These are phyloP conservation scores for Globisporangium spiculum DNA, from an alignment of 352 stramenopile genomes.

Conservation along the genomic window DNA sequence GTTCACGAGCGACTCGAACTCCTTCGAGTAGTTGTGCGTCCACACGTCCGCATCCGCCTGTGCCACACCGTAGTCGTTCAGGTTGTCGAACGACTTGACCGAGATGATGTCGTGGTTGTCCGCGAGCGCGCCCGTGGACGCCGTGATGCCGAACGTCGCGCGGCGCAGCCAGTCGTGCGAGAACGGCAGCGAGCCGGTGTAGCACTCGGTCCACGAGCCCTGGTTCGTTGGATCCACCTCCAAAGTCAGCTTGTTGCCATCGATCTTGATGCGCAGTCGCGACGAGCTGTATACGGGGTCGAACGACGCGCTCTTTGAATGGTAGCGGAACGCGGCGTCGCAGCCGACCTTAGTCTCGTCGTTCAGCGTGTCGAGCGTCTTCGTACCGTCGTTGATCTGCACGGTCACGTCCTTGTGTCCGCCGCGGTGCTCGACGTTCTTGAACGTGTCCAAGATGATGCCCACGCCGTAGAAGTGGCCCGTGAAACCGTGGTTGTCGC, in stretches of 20 bases:
- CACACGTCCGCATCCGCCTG: constrained; percentile 66
- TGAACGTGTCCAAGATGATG: constrained; percentile 77
- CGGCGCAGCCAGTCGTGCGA: constrained; percentile 59
- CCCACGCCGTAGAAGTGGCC: constrained; percentile 70
- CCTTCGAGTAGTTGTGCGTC: constrained; percentile 85
- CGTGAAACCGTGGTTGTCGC: constrained; percentile 75
- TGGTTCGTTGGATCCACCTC: constrained; percentile 61
- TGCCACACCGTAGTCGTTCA: constrained; percentile 50
- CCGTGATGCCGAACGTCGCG: constrained; percentile 67
- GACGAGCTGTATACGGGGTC: constrained; percentile 72
- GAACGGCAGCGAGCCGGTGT: constrained; percentile 64
- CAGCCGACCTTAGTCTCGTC: constrained; percentile 73
- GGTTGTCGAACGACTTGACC: constrained; percentile 59
- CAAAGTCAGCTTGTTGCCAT: constrained; percentile 49
- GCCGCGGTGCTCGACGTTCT: constrained; percentile 73
- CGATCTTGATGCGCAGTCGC: constrained; percentile 59
- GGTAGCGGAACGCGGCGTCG: constrained; percentile 75
- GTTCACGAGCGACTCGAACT: constrained; percentile 64
- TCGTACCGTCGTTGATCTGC: constrained; percentile 74
- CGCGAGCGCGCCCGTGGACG: constrained; percentile 69
- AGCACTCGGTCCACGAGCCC: constrained; percentile 61
- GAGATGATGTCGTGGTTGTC: constrained; percentile 85
- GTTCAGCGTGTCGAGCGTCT: constrained; percentile 64
- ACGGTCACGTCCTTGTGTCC: constrained; percentile 82
- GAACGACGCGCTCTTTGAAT: constrained; percentile 66